Base-by-base conservation (phyloP, 2,329 filamentous ascomycete species). In the Aschersonia sp. region DNA sequence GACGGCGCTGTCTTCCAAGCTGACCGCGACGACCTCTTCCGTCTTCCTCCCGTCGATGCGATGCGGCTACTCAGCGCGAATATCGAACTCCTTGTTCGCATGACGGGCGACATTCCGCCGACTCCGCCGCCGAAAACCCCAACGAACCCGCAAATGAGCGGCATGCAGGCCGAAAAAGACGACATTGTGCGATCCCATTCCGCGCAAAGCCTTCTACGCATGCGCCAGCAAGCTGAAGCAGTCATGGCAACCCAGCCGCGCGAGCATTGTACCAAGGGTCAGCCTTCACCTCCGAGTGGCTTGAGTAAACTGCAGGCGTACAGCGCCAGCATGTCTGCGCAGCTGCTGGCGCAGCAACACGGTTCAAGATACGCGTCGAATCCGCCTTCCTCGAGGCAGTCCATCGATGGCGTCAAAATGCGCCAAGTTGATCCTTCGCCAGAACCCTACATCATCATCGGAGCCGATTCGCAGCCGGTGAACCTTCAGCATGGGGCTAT, bases 401-500 rank as follows among this genome's bases (percentile, higher is more conserved):
- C 48, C 31, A 68, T 80, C 43, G 77, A 81, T 53, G 77, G 76
- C 30, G 76, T 81, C 5, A 70, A 61, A 40, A 65, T 80, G n/a
- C 63, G 61, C 42, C 65, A 68, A 52, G 56, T 50, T 53, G 31
- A 47, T 51, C 54, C 57, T 45, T 58, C 59, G 28, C 58, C 58
- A 12, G 65, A 72, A 51, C 77, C 78, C 12, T 78, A 80, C 56
- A 69, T 81, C 47, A 68, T 83, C 44, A 73, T 82, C 48, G 78
- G 81, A n/a, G 77, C 78, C 44, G 78, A 86, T 61, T 81, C 80
- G 31, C 81, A 88, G 56, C 82, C 84, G 29, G 70, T 88, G 49
- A 80, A 83, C 51, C 67, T 87, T 35, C 89, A 96, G 61, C 85
- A 92, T 60, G 82, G 81, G 52, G 84, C 88, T 54, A 87, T 97